A percentile compares a stretch with the other conserved stretches of the same genome.
phyloP scores from a whole-genome alignment of 768 basidiomycete genomes.

The Podaxis sp. region DNA sequence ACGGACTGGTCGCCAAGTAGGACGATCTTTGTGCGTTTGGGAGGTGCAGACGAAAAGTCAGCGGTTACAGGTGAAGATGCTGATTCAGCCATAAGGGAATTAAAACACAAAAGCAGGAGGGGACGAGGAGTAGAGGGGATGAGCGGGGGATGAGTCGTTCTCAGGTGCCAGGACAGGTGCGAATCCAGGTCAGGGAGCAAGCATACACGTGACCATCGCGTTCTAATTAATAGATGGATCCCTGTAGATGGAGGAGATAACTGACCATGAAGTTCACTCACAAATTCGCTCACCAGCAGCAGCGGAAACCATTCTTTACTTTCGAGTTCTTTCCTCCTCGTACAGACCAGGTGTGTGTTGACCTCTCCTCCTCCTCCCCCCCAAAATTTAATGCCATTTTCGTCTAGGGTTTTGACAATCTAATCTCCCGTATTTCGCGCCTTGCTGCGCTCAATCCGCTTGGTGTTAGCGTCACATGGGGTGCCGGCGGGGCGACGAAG shows the following conservation, averaged over 20 bases:
- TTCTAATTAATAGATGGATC: slow-evolving; percentile 2
- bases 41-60: slow-evolving; percentile 85
- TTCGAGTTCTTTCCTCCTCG: slow-evolving; percentile 98
- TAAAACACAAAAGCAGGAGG: background rate
- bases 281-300: slow-evolving; percentile 50
- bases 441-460: slow-evolving; percentile 75
- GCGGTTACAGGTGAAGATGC: slow-evolving; percentile 68
- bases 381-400: slow-evolving; percentile 10
- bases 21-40: slow-evolving; percentile 96
- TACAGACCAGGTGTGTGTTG: slow-evolving; percentile 73
- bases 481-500: slow-evolving; percentile 91
- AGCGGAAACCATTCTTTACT: slow-evolving; percentile 74
- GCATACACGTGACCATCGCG: slow-evolving; percentile 2
- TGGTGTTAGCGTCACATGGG: slow-evolving; percentile 95
- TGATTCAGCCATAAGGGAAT: slow-evolving; percentile 34
- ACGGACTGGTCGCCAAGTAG: slow-evolving; percentile 96
- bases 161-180: background rate
- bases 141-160: background rate
- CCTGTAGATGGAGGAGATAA: background rate
- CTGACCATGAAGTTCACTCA: slow-evolving; percentile 68
- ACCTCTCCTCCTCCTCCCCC: background rate
- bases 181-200: background rate
- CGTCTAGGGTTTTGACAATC: slow-evolving; percentile 82
- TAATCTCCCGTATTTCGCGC: slow-evolving; percentile 83
- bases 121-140: background rate